These are phyloP conservation scores for Populus hybrid DNA, from an alignment of 441 rosid species.

Conservation along the genomic window DNA sequence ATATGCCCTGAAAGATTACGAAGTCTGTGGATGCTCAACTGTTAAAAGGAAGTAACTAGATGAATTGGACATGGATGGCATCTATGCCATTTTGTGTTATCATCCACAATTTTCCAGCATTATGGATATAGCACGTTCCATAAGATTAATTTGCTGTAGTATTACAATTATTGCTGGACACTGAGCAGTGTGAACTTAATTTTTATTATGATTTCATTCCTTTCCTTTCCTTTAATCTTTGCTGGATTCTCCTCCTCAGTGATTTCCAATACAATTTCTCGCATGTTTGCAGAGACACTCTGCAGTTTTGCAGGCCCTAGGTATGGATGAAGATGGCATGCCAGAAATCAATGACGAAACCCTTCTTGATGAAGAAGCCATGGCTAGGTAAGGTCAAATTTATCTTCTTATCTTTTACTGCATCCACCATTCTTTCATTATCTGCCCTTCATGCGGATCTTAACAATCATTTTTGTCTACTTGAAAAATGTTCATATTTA, in stretches of 20 bases:
- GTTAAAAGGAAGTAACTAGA: constrained; percentile 42
- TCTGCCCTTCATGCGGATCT: background rate
- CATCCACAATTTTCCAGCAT: background rate
- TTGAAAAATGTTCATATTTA: background rate
- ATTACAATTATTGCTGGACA: background rate
- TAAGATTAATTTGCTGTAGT: background rate
- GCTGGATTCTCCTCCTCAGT: background rate
- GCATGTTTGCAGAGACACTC: constrained; percentile 96
- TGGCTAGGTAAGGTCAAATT: constrained; percentile 54
- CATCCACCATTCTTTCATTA: background rate
- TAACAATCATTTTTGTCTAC: too few relatives aligned
- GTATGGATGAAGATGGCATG: constrained; percentile 78
- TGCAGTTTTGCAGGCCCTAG: constrained; percentile 83
- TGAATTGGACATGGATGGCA: constrained; percentile 70
- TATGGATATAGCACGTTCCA: background rate
- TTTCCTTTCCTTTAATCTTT: background rate
- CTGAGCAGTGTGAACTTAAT: background rate
- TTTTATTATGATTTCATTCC: background rate
- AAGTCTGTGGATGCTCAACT: constrained; percentile 58
- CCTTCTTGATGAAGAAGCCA: constrained; percentile 83
- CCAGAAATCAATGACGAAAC: constrained; percentile 75
- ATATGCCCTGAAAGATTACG: constrained; percentile 87
- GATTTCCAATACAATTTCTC: constrained; percentile 18
- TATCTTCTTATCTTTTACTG: background rate
- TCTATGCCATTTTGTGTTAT: background rate